These are phyloP conservation scores for Blepharisma japonicum DNA, from an alignment of 73 alveolate genomes.

Conservation along the genomic window DNA sequence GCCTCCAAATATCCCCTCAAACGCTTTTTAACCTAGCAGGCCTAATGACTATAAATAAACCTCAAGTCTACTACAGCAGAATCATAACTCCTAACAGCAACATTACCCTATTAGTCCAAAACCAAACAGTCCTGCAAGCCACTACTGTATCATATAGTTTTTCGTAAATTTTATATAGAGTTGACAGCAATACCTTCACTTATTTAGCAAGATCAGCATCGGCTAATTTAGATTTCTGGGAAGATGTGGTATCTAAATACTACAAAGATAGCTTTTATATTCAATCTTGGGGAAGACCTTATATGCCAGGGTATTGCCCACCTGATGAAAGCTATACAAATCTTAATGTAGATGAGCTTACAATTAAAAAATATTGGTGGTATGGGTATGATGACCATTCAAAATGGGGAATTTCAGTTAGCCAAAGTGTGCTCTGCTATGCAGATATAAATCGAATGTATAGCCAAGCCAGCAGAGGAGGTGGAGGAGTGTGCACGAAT, in stretches of 20 bases:
- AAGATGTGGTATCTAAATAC: too few species aligned
- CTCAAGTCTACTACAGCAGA: background rate
- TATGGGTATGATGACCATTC: background rate
- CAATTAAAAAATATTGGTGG: background rate
- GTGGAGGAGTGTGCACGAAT: background rate
- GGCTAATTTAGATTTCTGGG: too few species aligned
- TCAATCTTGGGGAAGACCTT: constrained; percentile 1
- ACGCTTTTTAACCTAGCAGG: background rate
- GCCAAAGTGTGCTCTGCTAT: background rate
- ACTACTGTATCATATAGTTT: too few species aligned
- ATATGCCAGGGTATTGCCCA: background rate
- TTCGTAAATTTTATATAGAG: too few species aligned
- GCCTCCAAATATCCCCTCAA: background rate
- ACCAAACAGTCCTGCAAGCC: background rate
- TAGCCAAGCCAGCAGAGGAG: background rate
- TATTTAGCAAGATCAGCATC: too few species aligned
- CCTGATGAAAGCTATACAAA: background rate
- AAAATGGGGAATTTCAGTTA: background rate
- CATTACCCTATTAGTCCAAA: background rate
- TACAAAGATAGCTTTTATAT: background rate
- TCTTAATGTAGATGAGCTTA: background rate
- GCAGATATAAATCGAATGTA: background rate
- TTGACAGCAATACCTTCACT: too few species aligned
- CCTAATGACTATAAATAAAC: background rate
- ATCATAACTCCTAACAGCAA: background rate